Conservation (phyloP, 306 rosid species). For the Sicyos edulis region DNA sequence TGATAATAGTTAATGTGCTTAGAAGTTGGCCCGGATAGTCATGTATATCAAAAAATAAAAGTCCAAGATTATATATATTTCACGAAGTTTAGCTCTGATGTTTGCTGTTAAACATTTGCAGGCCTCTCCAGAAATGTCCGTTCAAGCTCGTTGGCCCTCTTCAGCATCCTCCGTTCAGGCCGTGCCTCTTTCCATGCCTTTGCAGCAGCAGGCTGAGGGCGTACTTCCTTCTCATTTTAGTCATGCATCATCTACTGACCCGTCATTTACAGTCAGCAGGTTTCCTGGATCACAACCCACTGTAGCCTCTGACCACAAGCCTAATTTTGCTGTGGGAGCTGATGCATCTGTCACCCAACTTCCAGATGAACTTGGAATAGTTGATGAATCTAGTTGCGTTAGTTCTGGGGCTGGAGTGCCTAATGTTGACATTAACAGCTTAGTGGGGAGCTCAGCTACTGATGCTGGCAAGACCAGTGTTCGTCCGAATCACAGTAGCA, state of each 20-base stretch:
- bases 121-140: constrained; percentile 83
- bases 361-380: constrained; percentile 74
- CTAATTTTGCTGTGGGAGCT: constrained; percentile 44
- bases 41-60: too few relatives aligned
- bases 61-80: background rate
- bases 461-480: constrained; percentile 43
- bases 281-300: constrained; percentile 47
- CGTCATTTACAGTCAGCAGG: constrained; percentile 43
- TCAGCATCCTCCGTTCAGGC: constrained; percentile 58
- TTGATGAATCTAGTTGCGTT: constrained; percentile 43
- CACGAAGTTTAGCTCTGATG: constrained; percentile 18
- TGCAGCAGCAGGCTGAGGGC: constrained; percentile 55
- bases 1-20: too few relatives aligned
- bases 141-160: constrained; percentile 77
- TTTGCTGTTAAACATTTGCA: constrained; percentile 30
- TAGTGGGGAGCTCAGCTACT: constrained; percentile 28
- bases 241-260: constrained; percentile 56
- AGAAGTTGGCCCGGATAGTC: too few relatives aligned
- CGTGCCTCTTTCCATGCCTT: constrained; percentile 60
- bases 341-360: constrained; percentile 55
- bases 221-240: constrained; percentile 46
- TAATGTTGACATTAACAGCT: constrained; percentile 31
- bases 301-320: constrained; percentile 48
- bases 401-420: constrained; percentile 37
- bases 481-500: constrained; percentile 40